Evolutionary conservation across 164 flowering plant genomes (phyloP).

Genomic region (Euptelea pleiosperma): DNA sequence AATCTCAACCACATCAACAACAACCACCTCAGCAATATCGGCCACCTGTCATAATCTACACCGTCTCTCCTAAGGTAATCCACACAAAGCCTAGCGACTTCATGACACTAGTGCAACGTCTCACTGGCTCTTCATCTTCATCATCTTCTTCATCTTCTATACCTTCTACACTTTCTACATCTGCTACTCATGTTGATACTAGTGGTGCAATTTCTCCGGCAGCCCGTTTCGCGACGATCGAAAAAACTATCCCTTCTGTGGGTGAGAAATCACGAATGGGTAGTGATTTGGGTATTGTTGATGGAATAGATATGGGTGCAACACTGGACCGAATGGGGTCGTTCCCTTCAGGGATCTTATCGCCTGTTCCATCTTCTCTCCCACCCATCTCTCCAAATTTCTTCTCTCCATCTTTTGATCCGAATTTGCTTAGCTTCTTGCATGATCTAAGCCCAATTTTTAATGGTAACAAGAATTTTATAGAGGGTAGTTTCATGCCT

Average conservation of each 20-base stretch:
- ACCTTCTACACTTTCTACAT: slow-evolving; percentile 21
- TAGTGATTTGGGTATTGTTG: slow-evolving; percentile 5
- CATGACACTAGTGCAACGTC: slow-evolving; percentile 44
- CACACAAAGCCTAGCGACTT: slow-evolving; percentile 40
- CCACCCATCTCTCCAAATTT: no score
- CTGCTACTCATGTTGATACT: no score
- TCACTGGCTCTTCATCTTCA: slow-evolving; percentile 32
- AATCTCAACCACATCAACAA: slow-evolving; percentile 12
- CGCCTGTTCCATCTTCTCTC: no score
- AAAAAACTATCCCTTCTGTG: slow-evolving; percentile 24
- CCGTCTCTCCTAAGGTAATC: slow-evolving; percentile 48
- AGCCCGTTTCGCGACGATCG: slow-evolving; percentile 41
- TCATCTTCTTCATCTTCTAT: slow-evolving; percentile 16
- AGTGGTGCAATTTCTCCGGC: slow-evolving; percentile 42
- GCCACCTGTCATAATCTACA: slow-evolving; percentile 61
- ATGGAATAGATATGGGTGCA: slow-evolving; percentile 13
- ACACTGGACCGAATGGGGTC: slow-evolving; percentile 20
- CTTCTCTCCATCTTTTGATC: slow-evolving; percentile 37
- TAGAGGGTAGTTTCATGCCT: slow-evolving; percentile 34
- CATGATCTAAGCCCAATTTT: slow-evolving; percentile 41
- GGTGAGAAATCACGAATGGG: slow-evolving; percentile 16
- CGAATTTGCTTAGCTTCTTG: slow-evolving; percentile 26
- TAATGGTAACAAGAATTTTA: slow-evolving; percentile 15
- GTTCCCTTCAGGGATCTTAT: no score
- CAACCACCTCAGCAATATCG: slow-evolving; percentile 24